Evolutionary conservation across 2,329 filamentous ascomycete genomes (phyloP).

Genomic region (Talaromyces sp.): DNA sequence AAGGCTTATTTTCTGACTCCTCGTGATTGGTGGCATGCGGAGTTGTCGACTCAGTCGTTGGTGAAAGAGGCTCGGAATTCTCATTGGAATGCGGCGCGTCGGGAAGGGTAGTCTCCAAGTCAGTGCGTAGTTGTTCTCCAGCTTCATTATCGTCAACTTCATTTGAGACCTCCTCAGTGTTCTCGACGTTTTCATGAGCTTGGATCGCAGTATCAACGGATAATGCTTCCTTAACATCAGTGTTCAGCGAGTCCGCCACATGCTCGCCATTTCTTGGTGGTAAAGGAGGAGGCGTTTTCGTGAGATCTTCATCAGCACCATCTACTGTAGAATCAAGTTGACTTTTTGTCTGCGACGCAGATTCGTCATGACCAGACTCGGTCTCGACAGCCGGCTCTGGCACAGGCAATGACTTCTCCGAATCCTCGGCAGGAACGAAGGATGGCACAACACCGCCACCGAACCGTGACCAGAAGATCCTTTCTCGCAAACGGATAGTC

Average conservation of each 20-base stretch:
- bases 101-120: slow-evolving; percentile 4
- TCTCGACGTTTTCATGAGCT: slow-evolving; percentile 9
- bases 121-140: not conserved
- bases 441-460: slow-evolving; percentile 84
- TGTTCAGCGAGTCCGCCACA: slow-evolving; percentile 18
- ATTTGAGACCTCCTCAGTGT: not conserved
- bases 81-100: slow-evolving; percentile 11
- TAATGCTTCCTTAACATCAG: slow-evolving; percentile 17
- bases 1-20: not conserved
- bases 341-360: not conserved
- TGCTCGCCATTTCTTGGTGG: slow-evolving; percentile 8
- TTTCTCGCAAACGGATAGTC: slow-evolving; percentile 78
- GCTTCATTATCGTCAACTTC: not conserved
- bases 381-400: not conserved
- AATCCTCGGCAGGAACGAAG: slow-evolving; percentile 29
- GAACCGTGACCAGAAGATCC: slow-evolving; percentile 95
- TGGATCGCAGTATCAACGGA: slow-evolving; percentile 18
- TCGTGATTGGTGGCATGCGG: not conserved
- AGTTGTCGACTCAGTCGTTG: not conserved
- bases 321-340: not conserved
- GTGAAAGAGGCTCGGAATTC: not conserved
- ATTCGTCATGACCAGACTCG: not conserved
- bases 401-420: slow-evolving; percentile 20
- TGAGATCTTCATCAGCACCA: not conserved
- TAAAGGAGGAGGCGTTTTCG: slow-evolving; percentile 5